phyloP scores from a whole-genome alignment of 2,329 filamentous ascomycete species.

The Mycosphaerella sp. region DNA sequence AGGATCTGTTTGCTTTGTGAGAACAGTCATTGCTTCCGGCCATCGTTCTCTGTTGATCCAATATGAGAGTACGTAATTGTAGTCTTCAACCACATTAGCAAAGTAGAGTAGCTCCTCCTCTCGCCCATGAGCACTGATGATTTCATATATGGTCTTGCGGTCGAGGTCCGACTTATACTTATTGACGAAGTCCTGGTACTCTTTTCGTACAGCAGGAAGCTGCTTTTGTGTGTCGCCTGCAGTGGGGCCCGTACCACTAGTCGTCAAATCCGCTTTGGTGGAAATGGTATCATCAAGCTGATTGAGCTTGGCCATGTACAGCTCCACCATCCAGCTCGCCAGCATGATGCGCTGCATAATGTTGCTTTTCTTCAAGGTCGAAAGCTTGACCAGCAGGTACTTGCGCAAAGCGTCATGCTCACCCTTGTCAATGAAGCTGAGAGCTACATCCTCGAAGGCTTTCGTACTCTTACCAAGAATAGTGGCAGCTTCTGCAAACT shows the following conservation, averaged over 20 bases:
- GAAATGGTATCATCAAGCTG: slow-evolving; percentile 89
- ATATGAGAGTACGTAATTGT: slow-evolving; percentile 91
- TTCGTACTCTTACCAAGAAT: slow-evolving; percentile 96
- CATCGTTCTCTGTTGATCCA: slow-evolving; percentile 96
- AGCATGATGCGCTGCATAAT: slow-evolving; percentile 95
- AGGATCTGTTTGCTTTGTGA: slow-evolving; percentile 87
- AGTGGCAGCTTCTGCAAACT: slow-evolving; percentile 76
- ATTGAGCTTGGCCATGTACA: slow-evolving; percentile 97
- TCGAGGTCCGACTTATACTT: slow-evolving; percentile 85
- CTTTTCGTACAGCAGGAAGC: slow-evolving; percentile 62
- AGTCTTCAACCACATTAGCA: slow-evolving; percentile 81
- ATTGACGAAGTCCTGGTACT: slow-evolving; percentile 82
- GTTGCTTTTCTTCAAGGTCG: slow-evolving; percentile 71
- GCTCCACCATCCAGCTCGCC: slow-evolving; percentile 87
- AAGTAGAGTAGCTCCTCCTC: slow-evolving; percentile 91
- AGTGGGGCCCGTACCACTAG: slow-evolving; percentile 45
- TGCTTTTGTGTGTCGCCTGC: slow-evolving; percentile 62
- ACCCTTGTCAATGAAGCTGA: slow-evolving; percentile 81
- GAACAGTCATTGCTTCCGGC: slow-evolving; percentile 75
- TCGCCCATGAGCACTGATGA: slow-evolving; percentile 89
- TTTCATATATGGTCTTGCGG: slow-evolving; percentile 85
- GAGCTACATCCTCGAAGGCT: slow-evolving; percentile 89
- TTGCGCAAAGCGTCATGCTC: slow-evolving; percentile 87
- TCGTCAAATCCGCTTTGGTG: slow-evolving; percentile 74
- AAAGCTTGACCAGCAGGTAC: slow-evolving; percentile 80